These are phyloP conservation scores for Sporothrix schenckii DNA, from an alignment of 2,329 filamentous ascomycete species.

Conservation along the genomic window DNA sequence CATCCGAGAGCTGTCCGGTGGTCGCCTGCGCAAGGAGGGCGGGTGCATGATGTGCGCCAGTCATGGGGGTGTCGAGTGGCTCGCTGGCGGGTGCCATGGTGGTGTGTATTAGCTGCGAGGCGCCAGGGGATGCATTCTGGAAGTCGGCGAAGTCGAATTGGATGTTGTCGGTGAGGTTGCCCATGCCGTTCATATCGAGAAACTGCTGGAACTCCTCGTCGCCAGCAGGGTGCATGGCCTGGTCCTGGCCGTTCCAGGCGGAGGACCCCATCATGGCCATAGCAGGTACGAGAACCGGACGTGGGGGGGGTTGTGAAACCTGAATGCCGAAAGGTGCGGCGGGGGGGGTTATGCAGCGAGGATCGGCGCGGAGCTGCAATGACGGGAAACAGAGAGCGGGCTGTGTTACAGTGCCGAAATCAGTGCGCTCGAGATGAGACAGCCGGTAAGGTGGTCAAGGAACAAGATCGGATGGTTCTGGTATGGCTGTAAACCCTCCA, in stretches of 20 bases:
- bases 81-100: conserved; percentile 42
- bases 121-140: conserved; percentile 44
- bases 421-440: conserved; percentile 9
- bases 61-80: conserved; percentile 55
- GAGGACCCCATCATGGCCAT: conserved; percentile 57
- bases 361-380: neutral
- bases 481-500: neutral
- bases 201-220: conserved; percentile 69
- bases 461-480: neutral
- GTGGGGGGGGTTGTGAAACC: neutral
- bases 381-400: neutral
- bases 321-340: neutral
- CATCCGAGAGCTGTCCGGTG: conserved; percentile 23
- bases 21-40: conserved; percentile 44
- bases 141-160: conserved; percentile 65
- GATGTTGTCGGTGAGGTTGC: conserved; percentile 56
- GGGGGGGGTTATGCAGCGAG: too few relatives aligned
- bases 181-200: conserved; percentile 62
- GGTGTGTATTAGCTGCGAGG: conserved; percentile 32
- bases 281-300: neutral
- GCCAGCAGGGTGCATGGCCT: conserved; percentile 53
- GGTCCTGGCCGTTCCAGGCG: conserved; percentile 61
- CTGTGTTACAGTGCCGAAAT: neutral
- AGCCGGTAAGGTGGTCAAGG: neutral
- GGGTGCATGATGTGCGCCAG: conserved; percentile 47